Conservation (phyloP, 2,329 filamentous ascomycete species). For the Pseudogymnoascus sp. region DNA sequence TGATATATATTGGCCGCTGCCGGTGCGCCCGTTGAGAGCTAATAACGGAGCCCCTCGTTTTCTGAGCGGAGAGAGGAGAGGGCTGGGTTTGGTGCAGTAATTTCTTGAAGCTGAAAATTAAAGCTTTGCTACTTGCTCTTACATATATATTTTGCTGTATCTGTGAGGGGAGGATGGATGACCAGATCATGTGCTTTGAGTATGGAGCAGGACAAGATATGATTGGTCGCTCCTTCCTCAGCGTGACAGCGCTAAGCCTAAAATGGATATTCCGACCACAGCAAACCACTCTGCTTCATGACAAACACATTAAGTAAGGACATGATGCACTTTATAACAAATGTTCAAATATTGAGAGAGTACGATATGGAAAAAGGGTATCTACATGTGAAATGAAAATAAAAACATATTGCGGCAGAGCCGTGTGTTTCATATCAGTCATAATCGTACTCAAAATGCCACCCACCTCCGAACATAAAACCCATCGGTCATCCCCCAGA, state of each 20-base stretch:
- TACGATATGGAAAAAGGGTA: conserved; percentile 4
- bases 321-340: neutral
- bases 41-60: neutral
- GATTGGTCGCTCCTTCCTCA: neutral
- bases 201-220: neutral
- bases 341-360: neutral
- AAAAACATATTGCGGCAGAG: neutral
- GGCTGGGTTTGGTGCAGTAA: neutral
- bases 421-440: conserved; percentile 3
- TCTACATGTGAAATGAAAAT: conserved; percentile 5
- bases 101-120: neutral
- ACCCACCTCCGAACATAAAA: neutral
- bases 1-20: neutral
- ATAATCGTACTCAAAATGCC: neutral
- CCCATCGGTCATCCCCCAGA: neutral
- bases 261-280: neutral
- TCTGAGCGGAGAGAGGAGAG: neutral
- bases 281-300: neutral
- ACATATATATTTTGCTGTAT: neutral
- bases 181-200: neutral
- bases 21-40: neutral
- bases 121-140: neutral
- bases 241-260: neutral
- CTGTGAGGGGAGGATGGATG: neutral
- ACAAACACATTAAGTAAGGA: neutral